Base-by-base conservation (phyloP, 1,139 yeast species). In the Hemisphaericaspora xylofermentans region DNA sequence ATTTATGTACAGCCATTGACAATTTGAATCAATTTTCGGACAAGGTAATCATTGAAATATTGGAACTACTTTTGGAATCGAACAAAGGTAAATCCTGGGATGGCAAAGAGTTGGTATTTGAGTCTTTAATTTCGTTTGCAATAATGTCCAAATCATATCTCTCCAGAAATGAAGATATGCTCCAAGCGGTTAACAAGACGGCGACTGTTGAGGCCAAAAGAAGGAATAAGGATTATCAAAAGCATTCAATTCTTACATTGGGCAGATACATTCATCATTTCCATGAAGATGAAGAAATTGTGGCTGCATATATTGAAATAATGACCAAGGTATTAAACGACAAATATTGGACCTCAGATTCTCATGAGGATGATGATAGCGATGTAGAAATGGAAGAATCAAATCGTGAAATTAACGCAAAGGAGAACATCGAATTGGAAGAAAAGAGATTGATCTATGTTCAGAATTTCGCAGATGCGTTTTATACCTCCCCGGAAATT, bases 1-100 rank as follows among this genome's bases (percentile, higher is more conserved):
- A 74, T 32, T 76, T 88, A 10, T 75, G 88, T 38, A 67, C 73
- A 40, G 58, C 61, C 2, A 57, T 69, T 37, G 71, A 65, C 12
- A 63, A 68, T 22, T 60, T 66, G 32, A 61, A 58, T 18, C 63
- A 55, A 18, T 56, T 66, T 18, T 60, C 68, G 10, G 50, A 54
- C 2, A 48, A 54, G 3, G 52, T 62, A 31, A 47, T 56, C 17
- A 43, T 48, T 1, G 66, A 68, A 15, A 58, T 89, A 18, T 74
- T 87, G 42, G 64, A 66, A 0, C 68, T 82, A 5, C 67, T 89
- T 40, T 56, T 87, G 17, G 76, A 74, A 33, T 80, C 95, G 0
- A 73, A 84, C 44, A 70, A 74, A 42, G 97, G 97, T 0, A 78
- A 93, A 46, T 78, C 94, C 8, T 93, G 96, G 95, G 75, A 75